Evolutionary conservation across 805 yeast genomes (phyloP).

Genomic region (Clavispora fructus): DNA sequence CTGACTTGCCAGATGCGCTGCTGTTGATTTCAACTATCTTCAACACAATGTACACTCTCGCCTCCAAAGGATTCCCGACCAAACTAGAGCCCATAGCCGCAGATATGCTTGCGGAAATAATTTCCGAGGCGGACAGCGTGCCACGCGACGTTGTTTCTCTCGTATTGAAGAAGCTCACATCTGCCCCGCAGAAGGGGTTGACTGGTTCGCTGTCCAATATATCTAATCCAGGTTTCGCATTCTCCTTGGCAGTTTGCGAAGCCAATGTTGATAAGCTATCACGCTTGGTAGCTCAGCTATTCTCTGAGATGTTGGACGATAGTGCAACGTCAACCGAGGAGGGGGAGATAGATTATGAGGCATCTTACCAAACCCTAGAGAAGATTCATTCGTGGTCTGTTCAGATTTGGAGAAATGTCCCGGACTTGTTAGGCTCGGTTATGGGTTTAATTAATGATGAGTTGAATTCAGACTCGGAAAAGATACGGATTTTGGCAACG

Average conservation of each 20-base stretch:
- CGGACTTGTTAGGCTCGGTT: slow-evolving; percentile 67
- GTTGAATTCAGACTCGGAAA: slow-evolving; percentile 62
- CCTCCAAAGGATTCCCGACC: slow-evolving; percentile 41
- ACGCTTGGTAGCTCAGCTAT: slow-evolving; percentile 69
- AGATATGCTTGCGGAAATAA: slow-evolving; percentile 69
- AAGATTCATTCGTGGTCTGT: slow-evolving; percentile 60
- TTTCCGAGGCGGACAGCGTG: slow-evolving; percentile 63
- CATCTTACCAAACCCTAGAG: slow-evolving; percentile 39
- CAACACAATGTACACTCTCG: slow-evolving; percentile 53
- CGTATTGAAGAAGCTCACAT: slow-evolving; percentile 51
- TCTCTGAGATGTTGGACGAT: slow-evolving; percentile 69
- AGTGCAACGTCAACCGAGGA: slow-evolving; percentile 19
- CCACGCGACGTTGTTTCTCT: slow-evolving; percentile 57
- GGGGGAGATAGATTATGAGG: slow-evolving; percentile 11
- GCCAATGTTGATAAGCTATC: slow-evolving; percentile 69
- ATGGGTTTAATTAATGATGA: slow-evolving; percentile 80
- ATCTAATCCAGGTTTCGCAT: slow-evolving; percentile 56
- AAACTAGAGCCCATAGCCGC: slow-evolving; percentile 57
- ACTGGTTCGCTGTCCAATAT: slow-evolving; percentile 19
- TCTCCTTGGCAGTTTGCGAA: slow-evolving; percentile 64
- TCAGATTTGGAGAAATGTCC: slow-evolving; percentile 72
- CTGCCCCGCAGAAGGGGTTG: slow-evolving; percentile 26
- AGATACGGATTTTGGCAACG: slow-evolving; percentile 63
- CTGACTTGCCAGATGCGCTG: slow-evolving; percentile 66
- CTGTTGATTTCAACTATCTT: slow-evolving; percentile 52